A percentile compares a stretch with the other conserved stretches of the same genome.
These are phyloP conservation scores for Euphrasia confusa DNA, from an alignment of 257 asterid genomes.

Conservation along the genomic window DNA sequence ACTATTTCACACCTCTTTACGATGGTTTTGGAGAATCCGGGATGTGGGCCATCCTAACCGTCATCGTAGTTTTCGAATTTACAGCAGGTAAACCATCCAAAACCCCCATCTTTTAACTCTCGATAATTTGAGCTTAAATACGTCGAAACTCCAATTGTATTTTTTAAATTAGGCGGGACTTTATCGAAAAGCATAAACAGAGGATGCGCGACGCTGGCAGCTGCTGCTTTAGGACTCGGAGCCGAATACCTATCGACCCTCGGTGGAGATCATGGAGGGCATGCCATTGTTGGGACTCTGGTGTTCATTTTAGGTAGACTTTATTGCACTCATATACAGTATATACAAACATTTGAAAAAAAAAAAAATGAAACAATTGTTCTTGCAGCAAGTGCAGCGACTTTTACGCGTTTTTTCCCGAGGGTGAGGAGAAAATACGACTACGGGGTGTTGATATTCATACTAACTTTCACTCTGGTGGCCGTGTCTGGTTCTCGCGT, in stretches of 20 bases:
- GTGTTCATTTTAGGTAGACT: slow-evolving; percentile 57
- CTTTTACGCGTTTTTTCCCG: slow-evolving; percentile 56
- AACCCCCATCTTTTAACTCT: not conserved
- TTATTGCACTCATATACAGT: no score
- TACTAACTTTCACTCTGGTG: slow-evolving; percentile 59
- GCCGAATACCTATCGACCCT: slow-evolving; percentile 58
- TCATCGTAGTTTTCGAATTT: slow-evolving; percentile 57
- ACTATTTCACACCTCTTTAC: slow-evolving; percentile 51
- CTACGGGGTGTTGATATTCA: slow-evolving; percentile 61
- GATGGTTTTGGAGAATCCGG: slow-evolving; percentile 53
- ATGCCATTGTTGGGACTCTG: slow-evolving; percentile 49
- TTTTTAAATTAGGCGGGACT: slow-evolving; percentile 52
- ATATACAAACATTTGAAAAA: not conserved
- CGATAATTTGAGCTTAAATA: no score
- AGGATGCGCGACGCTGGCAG: slow-evolving; percentile 60
- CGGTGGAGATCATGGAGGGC: slow-evolving; percentile 64
- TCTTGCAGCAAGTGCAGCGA: slow-evolving; percentile 17
- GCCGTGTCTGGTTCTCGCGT: slow-evolving; percentile 64
- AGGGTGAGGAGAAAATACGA: slow-evolving; percentile 52
- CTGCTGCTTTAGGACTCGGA: slow-evolving; percentile 73
- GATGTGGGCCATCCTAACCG: slow-evolving; percentile 68
- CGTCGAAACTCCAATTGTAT: no score
- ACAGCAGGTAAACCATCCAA: slow-evolving; percentile 40
- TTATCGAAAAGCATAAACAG: slow-evolving; percentile 59
- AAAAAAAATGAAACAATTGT: not conserved